A percentile compares a stretch with the other conserved stretches of the same genome.
Conservation (phyloP, 2,329 filamentous ascomycete genomes). For the Scedosporium boydii region DNA sequence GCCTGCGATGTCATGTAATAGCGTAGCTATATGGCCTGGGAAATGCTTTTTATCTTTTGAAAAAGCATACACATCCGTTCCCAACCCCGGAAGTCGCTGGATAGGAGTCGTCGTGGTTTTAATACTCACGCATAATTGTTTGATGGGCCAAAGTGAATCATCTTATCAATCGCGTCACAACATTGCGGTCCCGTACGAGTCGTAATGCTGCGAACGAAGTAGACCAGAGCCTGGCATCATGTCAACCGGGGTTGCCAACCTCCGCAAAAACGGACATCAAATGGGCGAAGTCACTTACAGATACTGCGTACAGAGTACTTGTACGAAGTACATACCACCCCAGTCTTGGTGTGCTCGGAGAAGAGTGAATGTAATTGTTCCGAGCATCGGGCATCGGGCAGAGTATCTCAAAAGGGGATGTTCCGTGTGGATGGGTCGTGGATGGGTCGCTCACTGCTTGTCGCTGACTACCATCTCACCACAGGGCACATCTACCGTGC, state of each 20-base stretch:
- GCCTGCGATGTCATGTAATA: too few relatives aligned
- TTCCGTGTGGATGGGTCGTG: not conserved
- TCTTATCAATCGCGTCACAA: not conserved
- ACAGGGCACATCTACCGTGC: too few relatives aligned
- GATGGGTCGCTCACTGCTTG: too few relatives aligned
- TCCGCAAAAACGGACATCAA: not conserved
- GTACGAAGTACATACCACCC: too few relatives aligned
- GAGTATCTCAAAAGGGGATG: not conserved
- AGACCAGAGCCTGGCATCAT: not conserved
- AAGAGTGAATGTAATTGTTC: not conserved
- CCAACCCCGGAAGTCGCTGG: not conserved
- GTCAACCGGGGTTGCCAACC: not conserved
- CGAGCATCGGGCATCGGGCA: not conserved
- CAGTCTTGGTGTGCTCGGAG: not conserved
- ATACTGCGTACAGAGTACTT: too few relatives aligned
- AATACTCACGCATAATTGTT: not conserved
- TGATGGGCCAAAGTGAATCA: not conserved
- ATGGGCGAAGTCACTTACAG: too few relatives aligned
- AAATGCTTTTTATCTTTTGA: not conserved
- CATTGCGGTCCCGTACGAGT: not conserved
- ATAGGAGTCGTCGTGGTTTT: not conserved
- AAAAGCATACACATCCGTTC: not conserved
- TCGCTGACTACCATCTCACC: too few relatives aligned
- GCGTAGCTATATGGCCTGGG: not conserved
- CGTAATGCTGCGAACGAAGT: not conserved